A percentile compares a stretch with the other conserved stretches of the same genome.
Evolutionary conservation across 1,284 basidiomycete genomes (phyloP).

Genomic region (Chalciporus sp.): DNA sequence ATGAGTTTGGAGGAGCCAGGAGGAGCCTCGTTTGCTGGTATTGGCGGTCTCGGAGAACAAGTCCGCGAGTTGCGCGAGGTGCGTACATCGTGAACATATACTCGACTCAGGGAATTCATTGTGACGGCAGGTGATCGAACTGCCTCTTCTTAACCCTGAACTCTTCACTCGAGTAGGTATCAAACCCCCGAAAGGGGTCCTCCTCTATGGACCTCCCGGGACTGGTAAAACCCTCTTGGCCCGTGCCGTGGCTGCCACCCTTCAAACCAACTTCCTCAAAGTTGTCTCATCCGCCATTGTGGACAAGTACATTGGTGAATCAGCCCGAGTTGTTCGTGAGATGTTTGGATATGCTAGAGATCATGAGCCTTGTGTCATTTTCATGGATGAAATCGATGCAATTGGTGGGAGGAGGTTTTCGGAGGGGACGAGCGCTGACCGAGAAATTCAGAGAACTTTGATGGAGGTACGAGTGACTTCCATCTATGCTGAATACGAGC

Average conservation of each 20-base stretch:
- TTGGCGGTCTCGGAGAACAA: constrained; percentile 95
- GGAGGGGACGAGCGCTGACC: constrained; percentile 98
- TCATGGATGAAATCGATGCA: constrained; percentile 99
- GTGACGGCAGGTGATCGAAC: constrained; percentile 80
- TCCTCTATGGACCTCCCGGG: constrained; percentile 92
- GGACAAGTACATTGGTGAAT: constrained; percentile 99
- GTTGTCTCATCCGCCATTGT: constrained; percentile 99
- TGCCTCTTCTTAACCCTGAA: constrained; percentile 95
- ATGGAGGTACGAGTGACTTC: constrained; percentile 79
- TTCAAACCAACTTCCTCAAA: constrained; percentile 97
- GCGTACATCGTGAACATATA: constrained; percentile 23
- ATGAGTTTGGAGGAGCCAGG: constrained; percentile 99
- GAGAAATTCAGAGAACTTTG: constrained; percentile 97
- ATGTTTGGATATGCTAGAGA: constrained; percentile 99
- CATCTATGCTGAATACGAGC: not conserved
- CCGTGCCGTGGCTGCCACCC: constrained; percentile 93
- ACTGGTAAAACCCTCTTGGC: constrained; percentile 97
- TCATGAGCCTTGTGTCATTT: constrained; percentile 99
- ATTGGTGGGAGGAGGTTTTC: constrained; percentile 95
- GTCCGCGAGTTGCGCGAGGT: constrained; percentile 96
- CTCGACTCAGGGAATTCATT: not conserved
- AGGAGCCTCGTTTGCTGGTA: constrained; percentile 94
- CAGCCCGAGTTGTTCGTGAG: constrained; percentile 91
- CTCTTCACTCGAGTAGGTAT: constrained; percentile 96
- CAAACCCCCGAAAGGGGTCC: constrained; percentile 92